Percentiles rank a stretch among this genome's conserved stretches.
Evolutionary conservation across 257 asterid genomes (phyloP).

Genomic region (Paulownia fortunei): DNA sequence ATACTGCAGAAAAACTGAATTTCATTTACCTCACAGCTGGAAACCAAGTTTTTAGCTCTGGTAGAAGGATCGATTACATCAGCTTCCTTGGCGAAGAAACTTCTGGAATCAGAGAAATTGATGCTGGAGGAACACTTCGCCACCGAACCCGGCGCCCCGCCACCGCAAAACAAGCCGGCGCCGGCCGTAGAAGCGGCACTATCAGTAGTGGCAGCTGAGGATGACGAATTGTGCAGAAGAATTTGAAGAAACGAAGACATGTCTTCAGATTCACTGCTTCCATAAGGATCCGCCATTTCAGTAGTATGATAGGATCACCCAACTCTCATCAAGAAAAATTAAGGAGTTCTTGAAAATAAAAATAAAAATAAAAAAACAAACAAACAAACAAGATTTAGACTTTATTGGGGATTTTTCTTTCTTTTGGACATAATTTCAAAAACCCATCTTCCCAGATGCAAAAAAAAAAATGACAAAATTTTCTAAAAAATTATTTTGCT

Average conservation of each 20-base stretch:
- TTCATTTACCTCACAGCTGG: constrained; percentile 38
- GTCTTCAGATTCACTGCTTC: constrained; percentile 55
- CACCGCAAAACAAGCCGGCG: constrained; percentile 33
- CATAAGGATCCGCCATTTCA: constrained; percentile 63
- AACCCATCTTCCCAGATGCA: constrained; percentile 8
- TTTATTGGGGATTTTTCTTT: not conserved
- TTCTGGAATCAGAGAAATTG: constrained; percentile 61
- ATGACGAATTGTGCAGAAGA: constrained; percentile 58
- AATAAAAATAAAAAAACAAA: not conserved
- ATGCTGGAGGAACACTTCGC: constrained; percentile 49
- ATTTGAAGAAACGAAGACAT: constrained; percentile 57
- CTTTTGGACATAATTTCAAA: not conserved
- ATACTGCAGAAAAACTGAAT: not conserved
- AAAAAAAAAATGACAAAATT: not conserved
- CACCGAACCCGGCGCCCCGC: constrained; percentile 24
- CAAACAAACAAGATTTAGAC: not conserved
- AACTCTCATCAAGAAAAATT: not conserved
- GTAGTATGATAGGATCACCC: constrained; percentile 4
- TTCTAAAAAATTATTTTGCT: too few relatives aligned
- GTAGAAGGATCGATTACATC: constrained; percentile 52
- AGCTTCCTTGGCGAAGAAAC: constrained; percentile 45
- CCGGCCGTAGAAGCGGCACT: constrained; percentile 28
- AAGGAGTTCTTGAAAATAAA: not conserved
- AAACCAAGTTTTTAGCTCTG: constrained; percentile 35
- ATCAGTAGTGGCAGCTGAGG: constrained; percentile 32